Evolutionary conservation across 192 early-diverging fungal species (phyloP).

Genomic region (Rhizoclosmatium sp.): DNA sequence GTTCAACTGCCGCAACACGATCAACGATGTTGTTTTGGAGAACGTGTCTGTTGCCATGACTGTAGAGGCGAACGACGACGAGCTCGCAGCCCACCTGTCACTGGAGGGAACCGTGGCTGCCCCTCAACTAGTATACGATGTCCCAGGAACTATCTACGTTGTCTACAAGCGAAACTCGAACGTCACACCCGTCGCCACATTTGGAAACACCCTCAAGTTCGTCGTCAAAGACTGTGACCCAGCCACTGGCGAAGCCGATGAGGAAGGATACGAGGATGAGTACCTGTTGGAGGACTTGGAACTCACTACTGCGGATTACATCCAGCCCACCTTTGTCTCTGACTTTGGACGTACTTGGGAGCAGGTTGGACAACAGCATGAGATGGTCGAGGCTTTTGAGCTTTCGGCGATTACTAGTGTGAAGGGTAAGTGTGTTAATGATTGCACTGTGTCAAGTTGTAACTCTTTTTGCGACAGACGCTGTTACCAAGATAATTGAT

Average conservation of each 20-base stretch:
- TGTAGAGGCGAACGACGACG: constrained; percentile 71
- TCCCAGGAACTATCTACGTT: constrained; percentile 83
- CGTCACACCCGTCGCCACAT: constrained; percentile 64
- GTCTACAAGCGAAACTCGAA: constrained; percentile 67
- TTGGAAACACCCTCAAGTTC: constrained; percentile 88
- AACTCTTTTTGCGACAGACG: constrained; percentile 52
- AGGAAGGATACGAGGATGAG: constrained; percentile 94
- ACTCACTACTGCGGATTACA: constrained; percentile 84
- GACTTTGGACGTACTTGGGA: constrained; percentile 86
- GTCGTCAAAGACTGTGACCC: constrained; percentile 96
- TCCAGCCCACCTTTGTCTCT: constrained; percentile 84
- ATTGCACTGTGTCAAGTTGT: background rate
- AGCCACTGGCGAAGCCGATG: constrained; percentile 85
- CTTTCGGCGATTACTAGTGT: constrained; percentile 80
- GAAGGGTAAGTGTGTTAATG: constrained; percentile 61
- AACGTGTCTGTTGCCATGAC: constrained; percentile 87
- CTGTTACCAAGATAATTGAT: constrained; percentile 73
- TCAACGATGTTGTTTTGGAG: constrained; percentile 92
- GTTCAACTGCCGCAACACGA: constrained; percentile 93
- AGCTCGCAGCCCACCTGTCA: constrained; percentile 59
- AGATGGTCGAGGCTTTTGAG: constrained; percentile 88
- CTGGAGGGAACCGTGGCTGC: constrained; percentile 80
- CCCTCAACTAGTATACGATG: constrained; percentile 76
- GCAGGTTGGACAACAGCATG: constrained; percentile 69
- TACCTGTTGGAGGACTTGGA: constrained; percentile 91